Base-by-base conservation (phyloP, 2,329 filamentous ascomycete genomes). In the Aspergillus alliaceus region DNA sequence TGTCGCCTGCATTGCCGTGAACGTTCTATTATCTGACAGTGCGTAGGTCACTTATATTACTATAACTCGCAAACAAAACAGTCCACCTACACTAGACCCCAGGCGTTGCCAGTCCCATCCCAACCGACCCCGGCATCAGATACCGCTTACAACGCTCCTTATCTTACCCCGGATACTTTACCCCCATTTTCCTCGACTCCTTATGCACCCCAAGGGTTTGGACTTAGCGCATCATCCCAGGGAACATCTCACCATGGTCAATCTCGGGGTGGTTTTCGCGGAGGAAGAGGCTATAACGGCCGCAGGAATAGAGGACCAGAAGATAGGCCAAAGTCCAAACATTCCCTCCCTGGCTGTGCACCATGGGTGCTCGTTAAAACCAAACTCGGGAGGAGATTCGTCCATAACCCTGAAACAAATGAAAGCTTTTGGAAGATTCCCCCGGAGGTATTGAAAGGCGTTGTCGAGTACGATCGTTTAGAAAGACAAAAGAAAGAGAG, bases 341-440 rank as follows among this genome's bases (percentile, higher is more conserved):
- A 90, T 55, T 71, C 82, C 6, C 95, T 99, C 46, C 92, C 92
- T 0, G 88, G 88, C 2, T 90, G 86, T 66, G 88, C 90, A 65
- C 90, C 92, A 15, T 99, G 95, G 95, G 77, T 96, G 0, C 79
- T 99, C 3, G 91, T 99, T n/a, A 90, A 89, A 71, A 99, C 95
- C 1, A 97, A 91, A 71, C 86, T 93, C 60, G 90, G 91, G 22
- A 83, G 95, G 56, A 85, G 93, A 52, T 99, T 99, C 69, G 92
- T 93, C 2, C 90, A 96, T 78, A 96, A 99, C 65, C 85, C 87
- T 0, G 83, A 84, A 53, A 96, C 93, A 63, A 90, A 93, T 35
- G 84, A 92, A 64, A 98, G 93, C 74, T 92, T 92, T 74, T 99
- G 96, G 95, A 91, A 91, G 68, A 95, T 97, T 66, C 95, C 95